phyloP scores from a whole-genome alignment of 257 asterid species.

The Solanum clarkiae region DNA sequence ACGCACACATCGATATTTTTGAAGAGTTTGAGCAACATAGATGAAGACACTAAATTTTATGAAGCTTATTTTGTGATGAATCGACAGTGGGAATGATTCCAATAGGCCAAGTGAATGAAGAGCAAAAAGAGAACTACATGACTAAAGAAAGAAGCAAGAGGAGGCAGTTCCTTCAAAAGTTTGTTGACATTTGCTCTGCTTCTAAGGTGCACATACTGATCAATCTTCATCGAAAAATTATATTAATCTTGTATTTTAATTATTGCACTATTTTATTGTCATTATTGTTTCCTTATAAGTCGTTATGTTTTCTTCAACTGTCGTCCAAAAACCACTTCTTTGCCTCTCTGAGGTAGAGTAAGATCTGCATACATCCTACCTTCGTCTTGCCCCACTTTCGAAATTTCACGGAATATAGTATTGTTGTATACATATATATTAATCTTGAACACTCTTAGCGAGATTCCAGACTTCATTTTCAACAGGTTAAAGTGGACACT shows the following conservation, averaged over 20 bases:
- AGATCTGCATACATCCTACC: background rate
- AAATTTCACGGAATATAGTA: background rate
- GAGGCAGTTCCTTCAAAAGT: conserved; percentile 40
- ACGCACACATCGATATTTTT: no score
- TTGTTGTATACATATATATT: background rate
- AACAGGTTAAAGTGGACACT: conserved; percentile 61
- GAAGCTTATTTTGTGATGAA: background rate
- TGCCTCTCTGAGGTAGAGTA: background rate
- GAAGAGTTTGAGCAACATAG: no score
- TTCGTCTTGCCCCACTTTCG: rapidly evolving
- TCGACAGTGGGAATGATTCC: conserved; percentile 57
- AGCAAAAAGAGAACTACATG: conserved; percentile 37
- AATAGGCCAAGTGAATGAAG: conserved; percentile 44
- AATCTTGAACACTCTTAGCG: background rate
- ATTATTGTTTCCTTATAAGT: background rate
- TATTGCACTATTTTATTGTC: background rate
- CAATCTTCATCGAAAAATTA: background rate
- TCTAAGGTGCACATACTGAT: conserved; percentile 29
- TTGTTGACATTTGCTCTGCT: conserved; percentile 30
- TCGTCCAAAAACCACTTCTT: no score
- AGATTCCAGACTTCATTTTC: background rate
- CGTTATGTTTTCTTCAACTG: background rate
- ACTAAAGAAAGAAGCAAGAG: conserved; percentile 39
- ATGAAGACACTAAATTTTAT: no score
- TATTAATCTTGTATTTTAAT: background rate